A percentile compares a stretch with the other conserved stretches of the same genome.
Conservation (phyloP, 2,329 filamentous ascomycete species). For the Myriosclerotinia scirpicola region DNA sequence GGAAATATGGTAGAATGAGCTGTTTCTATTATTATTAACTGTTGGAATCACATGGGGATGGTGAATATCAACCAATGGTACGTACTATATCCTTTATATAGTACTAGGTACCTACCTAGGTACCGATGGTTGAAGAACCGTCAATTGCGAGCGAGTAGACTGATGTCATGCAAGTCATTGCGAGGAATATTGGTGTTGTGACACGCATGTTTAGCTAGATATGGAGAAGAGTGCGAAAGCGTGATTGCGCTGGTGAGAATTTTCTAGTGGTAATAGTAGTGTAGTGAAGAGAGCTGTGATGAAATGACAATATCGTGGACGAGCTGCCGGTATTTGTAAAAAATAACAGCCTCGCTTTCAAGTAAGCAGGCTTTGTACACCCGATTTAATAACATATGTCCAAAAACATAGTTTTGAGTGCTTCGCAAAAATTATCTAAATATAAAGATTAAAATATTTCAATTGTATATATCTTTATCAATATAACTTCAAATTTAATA, state of each 20-base stretch:
- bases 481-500: too few relatives aligned
- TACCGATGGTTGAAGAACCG: background rate
- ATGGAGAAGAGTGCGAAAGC: background rate
- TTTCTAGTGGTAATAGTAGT: background rate
- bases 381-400: too few relatives aligned
- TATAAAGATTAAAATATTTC: too few relatives aligned
- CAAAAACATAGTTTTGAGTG: too few relatives aligned
- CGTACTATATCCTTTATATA: too few relatives aligned
- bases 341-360: background rate
- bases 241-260: background rate
- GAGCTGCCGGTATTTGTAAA: background rate
- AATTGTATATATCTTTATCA: too few relatives aligned
- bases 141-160: background rate
- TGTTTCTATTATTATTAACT: too few relatives aligned
- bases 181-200: background rate
- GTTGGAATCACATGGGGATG: too few relatives aligned
- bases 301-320: background rate
- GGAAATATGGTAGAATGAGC: too few relatives aligned
- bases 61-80: too few relatives aligned
- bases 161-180: background rate
- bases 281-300: background rate
- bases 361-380: background rate
- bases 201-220: background rate
- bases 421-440: too few relatives aligned
- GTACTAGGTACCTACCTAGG: too few relatives aligned